Conservation (phyloP, 1,284 basidiomycete species). For the Xerocomus nothofagi region DNA sequence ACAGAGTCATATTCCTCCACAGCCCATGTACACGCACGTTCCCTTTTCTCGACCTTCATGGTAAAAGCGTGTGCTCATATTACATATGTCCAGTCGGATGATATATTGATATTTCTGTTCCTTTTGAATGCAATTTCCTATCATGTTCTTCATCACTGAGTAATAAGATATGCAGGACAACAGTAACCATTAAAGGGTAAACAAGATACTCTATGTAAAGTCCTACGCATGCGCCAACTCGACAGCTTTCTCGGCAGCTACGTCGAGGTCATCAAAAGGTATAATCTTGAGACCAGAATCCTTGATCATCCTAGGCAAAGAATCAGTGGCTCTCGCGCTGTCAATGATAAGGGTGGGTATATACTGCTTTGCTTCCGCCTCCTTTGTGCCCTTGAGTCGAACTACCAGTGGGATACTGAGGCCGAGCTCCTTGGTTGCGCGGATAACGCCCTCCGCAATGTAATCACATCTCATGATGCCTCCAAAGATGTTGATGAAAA, state of each 20-base stretch:
- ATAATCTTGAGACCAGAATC: constrained; percentile 92
- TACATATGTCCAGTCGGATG: constrained; percentile 24
- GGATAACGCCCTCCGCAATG: constrained; percentile 97
- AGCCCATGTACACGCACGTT: constrained; percentile 34
- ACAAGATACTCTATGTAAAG: constrained; percentile 15
- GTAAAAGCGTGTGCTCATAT: constrained; percentile 34
- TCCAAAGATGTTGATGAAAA: constrained; percentile 98
- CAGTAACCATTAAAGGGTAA: constrained; percentile 22
- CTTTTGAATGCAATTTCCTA: constrained; percentile 33
- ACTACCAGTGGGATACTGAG: constrained; percentile 90
- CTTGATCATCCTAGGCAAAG: constrained; percentile 74
- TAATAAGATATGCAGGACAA: constrained; percentile 1
- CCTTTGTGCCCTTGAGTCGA: constrained; percentile 95
- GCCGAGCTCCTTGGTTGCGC: constrained; percentile 90
- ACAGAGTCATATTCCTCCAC: constrained; percentile 30
- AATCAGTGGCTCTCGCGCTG: constrained; percentile 4
- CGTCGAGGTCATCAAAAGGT: constrained; percentile 83
- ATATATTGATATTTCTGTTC: constrained; percentile 37
- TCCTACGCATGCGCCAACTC: constrained; percentile 53
- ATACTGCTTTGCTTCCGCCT: constrained; percentile 91
- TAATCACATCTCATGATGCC: constrained; percentile 99
- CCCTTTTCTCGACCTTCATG: constrained; percentile 41
- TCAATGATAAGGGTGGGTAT: constrained; percentile 31
- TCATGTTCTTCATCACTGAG: constrained; percentile 24
- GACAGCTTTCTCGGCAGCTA: constrained; percentile 85